phyloP scores from a whole-genome alignment of 169 alveolate species.

The Plasmodium ovale region DNA sequence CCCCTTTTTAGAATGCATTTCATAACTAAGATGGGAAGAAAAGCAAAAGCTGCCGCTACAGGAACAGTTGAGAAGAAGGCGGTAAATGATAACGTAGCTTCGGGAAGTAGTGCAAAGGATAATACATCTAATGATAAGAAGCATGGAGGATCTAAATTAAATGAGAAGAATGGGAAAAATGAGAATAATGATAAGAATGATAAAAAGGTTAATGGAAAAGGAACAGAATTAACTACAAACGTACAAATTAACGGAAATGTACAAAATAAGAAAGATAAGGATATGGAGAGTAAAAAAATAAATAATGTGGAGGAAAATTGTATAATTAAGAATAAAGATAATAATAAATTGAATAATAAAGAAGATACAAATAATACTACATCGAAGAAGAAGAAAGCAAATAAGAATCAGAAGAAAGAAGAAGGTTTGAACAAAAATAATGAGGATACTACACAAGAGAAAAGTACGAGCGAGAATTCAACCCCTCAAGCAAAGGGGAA shows the following conservation, averaged over 20 bases:
- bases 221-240: background rate
- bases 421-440: background rate
- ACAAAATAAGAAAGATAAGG: background rate
- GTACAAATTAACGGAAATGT: background rate
- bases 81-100: background rate
- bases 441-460: background rate
- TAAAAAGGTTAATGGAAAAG: background rate
- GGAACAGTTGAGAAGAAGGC: conserved; percentile 14
- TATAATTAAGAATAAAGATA: background rate
- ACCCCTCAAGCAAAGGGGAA: conserved; percentile 1
- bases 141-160: conserved; percentile 12
- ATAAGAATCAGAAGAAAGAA: conserved; percentile 30
- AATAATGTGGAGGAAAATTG: conserved; percentile 16
- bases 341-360: background rate
- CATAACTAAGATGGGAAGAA: conserved; percentile 66
- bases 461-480: background rate
- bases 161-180: conserved; percentile 8
- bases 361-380: background rate
- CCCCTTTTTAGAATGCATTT: conserved; percentile 28
- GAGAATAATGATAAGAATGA: background rate
- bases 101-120: conserved; percentile 1
- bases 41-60: conserved; percentile 33
- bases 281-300: conserved; percentile 21
- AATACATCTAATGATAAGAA: conserved; percentile 16
- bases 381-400: conserved; percentile 15